A percentile compares a stretch with the other conserved stretches of the same genome.
phyloP scores from a whole-genome alignment of 2,329 filamentous ascomycete species.

The Verticillium tricorpus region DNA sequence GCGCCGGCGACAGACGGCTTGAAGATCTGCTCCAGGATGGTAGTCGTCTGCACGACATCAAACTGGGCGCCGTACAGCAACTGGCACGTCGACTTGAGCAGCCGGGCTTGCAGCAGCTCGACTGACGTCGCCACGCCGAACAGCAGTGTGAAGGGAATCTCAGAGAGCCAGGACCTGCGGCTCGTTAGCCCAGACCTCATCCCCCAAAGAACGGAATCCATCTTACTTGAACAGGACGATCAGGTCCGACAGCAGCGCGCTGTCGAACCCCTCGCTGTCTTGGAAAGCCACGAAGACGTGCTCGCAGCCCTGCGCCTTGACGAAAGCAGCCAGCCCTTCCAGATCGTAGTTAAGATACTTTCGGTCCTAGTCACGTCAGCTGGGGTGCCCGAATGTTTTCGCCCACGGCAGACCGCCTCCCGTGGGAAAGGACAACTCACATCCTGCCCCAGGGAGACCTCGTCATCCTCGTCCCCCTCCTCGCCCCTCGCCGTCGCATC shows the following conservation, averaged over 20 bases:
- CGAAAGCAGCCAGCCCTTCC: conserved; percentile 60
- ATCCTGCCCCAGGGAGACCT: conserved; percentile 39
- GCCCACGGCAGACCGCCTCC: neutral
- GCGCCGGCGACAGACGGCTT: conserved; percentile 56
- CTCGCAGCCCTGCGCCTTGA: conserved; percentile 45
- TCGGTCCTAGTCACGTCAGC: conserved; percentile 39
- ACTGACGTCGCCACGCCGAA: conserved; percentile 80
- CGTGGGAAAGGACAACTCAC: conserved; percentile 28
- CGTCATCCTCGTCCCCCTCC: conserved; percentile 51
- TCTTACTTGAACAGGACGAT: conserved; percentile 62
- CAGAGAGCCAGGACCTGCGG: conserved; percentile 60
- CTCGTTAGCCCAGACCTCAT: neutral
- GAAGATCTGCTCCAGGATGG: conserved; percentile 70
- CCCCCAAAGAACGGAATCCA: conserved; percentile 2
- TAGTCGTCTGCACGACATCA: conserved; percentile 68
- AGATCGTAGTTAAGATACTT: conserved; percentile 76
- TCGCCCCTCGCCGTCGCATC: conserved; percentile 48
- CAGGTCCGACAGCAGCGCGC: conserved; percentile 64
- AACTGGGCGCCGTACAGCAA: conserved; percentile 68
- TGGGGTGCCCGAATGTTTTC: neutral
- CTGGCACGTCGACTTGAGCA: conserved; percentile 64
- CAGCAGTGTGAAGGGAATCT: conserved; percentile 71
- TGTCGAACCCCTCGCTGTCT: conserved; percentile 80
- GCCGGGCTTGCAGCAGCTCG: conserved; percentile 70
- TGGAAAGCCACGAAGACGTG: conserved; percentile 71